Conservation (phyloP, 352 stramenopile species). For the Phytopythium litorale region DNA sequence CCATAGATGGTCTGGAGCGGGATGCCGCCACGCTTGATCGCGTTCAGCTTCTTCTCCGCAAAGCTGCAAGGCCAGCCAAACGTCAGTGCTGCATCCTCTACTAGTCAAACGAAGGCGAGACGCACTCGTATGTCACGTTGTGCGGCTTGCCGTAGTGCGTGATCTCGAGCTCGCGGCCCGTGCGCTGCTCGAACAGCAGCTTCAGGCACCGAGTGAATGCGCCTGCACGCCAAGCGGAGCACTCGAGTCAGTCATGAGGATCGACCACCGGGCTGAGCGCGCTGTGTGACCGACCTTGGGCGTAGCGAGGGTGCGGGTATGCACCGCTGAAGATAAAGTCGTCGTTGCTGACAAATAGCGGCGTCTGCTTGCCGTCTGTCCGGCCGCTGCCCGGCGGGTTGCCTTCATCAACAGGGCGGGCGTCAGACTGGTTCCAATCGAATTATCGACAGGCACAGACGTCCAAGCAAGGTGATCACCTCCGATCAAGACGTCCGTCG, state of each 20-base stretch:
- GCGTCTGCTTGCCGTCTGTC: constrained; percentile 53
- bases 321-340: constrained; percentile 86
- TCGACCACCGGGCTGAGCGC: neutral
- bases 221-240: constrained; percentile 14
- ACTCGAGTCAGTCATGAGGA: neutral
- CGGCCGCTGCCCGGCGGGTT: constrained; percentile 61
- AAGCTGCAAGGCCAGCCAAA: constrained; percentile 27
- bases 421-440: neutral
- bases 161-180: constrained; percentile 57
- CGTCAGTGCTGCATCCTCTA: neutral
- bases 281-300: constrained; percentile 36
- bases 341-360: constrained; percentile 82
- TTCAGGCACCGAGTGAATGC: constrained; percentile 77
- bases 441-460: neutral
- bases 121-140: constrained; percentile 80
- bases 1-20: constrained; percentile 75
- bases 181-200: constrained; percentile 69
- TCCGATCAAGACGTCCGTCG: constrained; percentile 84
- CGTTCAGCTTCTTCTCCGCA: constrained; percentile 62
- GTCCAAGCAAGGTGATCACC: constrained; percentile 7
- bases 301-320: constrained; percentile 82
- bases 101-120: constrained; percentile 1
- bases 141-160: constrained; percentile 85
- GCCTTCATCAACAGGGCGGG: constrained; percentile 14
- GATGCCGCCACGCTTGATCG: constrained; percentile 32